Base-by-base conservation (phyloP, 2,329 filamentous ascomycete genomes). In the Colletotrichum zoysiae region DNA sequence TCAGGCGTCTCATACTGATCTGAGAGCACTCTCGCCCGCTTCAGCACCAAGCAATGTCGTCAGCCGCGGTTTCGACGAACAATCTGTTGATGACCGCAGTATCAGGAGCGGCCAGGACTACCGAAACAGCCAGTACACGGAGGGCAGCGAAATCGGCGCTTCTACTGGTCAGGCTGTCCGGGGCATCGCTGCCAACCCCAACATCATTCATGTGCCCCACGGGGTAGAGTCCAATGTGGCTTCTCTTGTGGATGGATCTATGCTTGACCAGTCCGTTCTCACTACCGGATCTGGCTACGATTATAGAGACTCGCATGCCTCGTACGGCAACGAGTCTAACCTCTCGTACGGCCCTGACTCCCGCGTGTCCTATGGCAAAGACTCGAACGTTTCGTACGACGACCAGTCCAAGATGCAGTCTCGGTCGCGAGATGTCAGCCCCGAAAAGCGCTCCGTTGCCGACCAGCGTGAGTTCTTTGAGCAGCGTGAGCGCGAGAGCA, bases 211-310 rank as follows among this genome's bases (percentile, higher is more conserved):
- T 76, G 91, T 89, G 1, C 90, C 89, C 2, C 78, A 90, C 44
- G 94, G 89, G 2, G 91, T 97, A 0, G 95, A 98, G 81, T 98
- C 95, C 18, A 93, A 93, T 12, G 95, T 98, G 14, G 95, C 95
- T 9, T 98, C 95, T 20, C 85, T 98, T 8, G 84, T 91, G 1
- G 92, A 96, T 76, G 94, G 95, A 23, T 95, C 94, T 0, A 84
- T 87, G 80, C 79, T 89, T 20, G 87, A 89, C 5, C 87, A 88
- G 63, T 97, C 94, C 2, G 88, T 92, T 16, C 79, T 97, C 65
- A 95, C 90, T 3, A 84, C 78, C 46, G 74, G 67, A 12, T 91
- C 89, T 16, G 85, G 84, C 42, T 76, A 73, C 50, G 67, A 73
- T 14, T 73, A 73, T 23, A 71, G 65, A 33, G 69, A 71, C 48